A percentile compares a stretch with the other conserved stretches of the same genome.
Evolutionary conservation across 257 asterid genomes (phyloP).

Genomic region (Solanum habrochaites): DNA sequence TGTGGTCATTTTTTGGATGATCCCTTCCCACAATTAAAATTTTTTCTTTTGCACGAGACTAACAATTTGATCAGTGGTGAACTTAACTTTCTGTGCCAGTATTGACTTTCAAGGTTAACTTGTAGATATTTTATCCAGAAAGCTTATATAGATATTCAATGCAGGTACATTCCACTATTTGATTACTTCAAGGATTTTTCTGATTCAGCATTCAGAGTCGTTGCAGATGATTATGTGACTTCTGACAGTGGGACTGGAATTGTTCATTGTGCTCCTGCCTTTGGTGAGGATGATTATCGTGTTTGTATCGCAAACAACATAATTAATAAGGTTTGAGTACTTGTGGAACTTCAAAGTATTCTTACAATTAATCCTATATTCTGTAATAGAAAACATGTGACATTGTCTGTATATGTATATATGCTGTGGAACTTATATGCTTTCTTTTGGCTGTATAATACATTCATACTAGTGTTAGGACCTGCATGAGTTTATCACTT

Average conservation of each 20-base stretch:
- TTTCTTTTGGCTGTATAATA: neutral
- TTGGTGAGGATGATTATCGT: constrained; percentile 99
- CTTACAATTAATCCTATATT: neutral
- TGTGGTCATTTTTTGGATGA: neutral
- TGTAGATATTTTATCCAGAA: neutral
- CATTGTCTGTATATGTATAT: neutral
- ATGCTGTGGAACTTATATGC: neutral
- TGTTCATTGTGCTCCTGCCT: constrained; percentile 99
- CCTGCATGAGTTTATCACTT: neutral
- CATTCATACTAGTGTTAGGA: neutral
- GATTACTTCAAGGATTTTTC: constrained; percentile 77
- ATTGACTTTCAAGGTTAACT: neutral
- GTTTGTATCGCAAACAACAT: constrained; percentile 70
- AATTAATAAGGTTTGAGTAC: constrained; percentile 34
- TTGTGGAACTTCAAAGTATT: neutral
- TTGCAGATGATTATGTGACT: constrained; percentile 82
- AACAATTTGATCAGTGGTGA: neutral
- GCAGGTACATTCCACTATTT: constrained; percentile 71
- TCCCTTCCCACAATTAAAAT: neutral
- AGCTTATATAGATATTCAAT: neutral
- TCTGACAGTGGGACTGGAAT: constrained; percentile 92
- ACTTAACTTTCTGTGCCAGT: neutral
- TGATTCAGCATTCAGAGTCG: constrained; percentile 72
- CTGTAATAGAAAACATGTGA: neutral
- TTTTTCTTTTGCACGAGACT: neutral